phyloP scores from a whole-genome alignment of 139 green algal species.

The Picochlorum sp. region DNA sequence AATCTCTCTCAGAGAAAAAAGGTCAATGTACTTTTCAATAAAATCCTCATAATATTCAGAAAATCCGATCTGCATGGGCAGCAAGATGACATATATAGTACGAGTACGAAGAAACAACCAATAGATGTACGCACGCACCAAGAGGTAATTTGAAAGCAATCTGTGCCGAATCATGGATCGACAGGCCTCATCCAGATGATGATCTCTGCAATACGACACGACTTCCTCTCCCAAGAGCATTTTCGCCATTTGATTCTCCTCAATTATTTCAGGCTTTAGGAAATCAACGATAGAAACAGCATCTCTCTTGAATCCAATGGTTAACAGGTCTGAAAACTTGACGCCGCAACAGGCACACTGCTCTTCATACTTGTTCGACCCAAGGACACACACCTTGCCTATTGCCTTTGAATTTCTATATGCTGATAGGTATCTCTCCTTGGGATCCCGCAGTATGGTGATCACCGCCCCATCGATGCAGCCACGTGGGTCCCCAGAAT shows the following conservation, averaged over 20 bases:
- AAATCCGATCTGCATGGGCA: not conserved
- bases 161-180: not conserved
- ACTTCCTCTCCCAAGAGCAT: not conserved
- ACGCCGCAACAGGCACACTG: not conserved
- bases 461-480: not conserved
- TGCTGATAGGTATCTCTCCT: not conserved
- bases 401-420: constrained; percentile 1
- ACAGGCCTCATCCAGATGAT: not conserved
- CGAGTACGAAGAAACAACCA: too few relatives aligned
- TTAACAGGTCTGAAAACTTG: not conserved
- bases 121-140: not conserved
- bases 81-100: too few relatives aligned
- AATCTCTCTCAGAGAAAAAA: not conserved
- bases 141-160: not conserved
- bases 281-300: not conserved
- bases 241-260: not conserved
- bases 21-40: not conserved
- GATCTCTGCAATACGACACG: not conserved
- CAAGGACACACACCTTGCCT: not conserved
- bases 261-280: not conserved
- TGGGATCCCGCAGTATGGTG: not conserved
- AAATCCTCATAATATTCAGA: constrained; percentile 7
- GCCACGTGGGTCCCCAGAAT: not conserved
- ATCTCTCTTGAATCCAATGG: not conserved
- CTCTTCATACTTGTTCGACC: not conserved